Evolutionary conservation across 2,329 filamentous ascomycete species (phyloP), one percentile per base, ranked within the genome.

Genomic region (Cercospora nicotianae): DNA sequence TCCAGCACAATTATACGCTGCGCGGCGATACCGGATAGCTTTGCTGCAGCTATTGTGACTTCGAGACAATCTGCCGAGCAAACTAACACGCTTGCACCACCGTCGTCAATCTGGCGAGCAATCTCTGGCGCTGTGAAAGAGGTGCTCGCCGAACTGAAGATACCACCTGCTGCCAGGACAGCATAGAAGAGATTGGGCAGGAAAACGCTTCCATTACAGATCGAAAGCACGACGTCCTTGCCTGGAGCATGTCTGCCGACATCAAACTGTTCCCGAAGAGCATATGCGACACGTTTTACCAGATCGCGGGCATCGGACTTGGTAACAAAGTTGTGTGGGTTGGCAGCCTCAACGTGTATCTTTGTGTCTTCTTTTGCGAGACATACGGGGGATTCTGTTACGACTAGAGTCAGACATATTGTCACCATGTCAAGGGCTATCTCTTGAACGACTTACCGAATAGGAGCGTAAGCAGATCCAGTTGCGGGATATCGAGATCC

Each of bases 101-200:
- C 81, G 31, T 80, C 76, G n/a, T 75, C 75, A 6, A 84, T 77
- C 71, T 83, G 82, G 48, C 83, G 80, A 3, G 81, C 80, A 13
- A 88, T 75, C 36, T 89, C 87, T 2, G 78, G 71, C 0, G 80
- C 77, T 0, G 85, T 86, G 12, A 80, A 83, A 0, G 82, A 80
- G 0, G 84, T 79, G 39, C 81, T 84, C 0, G 85, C 85, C 2
- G 84, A 83, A 5, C 84, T 85, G 72, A 86, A 88, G 23, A 89
- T 81, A 20, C 86, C 87, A 0, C 83, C 86, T 2, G 86, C 85
- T 3, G 84, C 87, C 57, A 89, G 79, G 60, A 87, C 82, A 13
- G 82, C 84, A 68, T 83, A 88, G 75, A 86, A 87, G 2, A 87
- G 70, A 13, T 82, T 79, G 0, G 85, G 82, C 0, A 88, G 77